A percentile compares a stretch with the other conserved stretches of the same genome.
phyloP scores from a whole-genome alignment of 768 basidiomycete species.

The Tulasnella sp. region DNA sequence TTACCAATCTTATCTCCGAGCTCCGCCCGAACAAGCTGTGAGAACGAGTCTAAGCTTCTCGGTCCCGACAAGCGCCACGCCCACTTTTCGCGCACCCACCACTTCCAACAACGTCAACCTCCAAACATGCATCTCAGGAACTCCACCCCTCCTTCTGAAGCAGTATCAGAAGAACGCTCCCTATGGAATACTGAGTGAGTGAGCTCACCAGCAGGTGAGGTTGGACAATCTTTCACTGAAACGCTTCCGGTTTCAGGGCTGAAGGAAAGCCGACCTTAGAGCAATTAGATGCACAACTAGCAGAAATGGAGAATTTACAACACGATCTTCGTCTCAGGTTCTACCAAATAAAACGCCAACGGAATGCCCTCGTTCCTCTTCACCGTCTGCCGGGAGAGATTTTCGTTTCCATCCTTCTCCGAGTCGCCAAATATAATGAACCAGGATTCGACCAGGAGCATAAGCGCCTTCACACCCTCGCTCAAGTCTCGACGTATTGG shows the following conservation, averaged over 20 bases:
- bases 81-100: no score
- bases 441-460: neutral
- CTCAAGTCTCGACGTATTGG: neutral
- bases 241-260: neutral
- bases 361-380: constrained; percentile 4
- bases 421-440: neutral
- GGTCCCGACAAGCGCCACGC: no score
- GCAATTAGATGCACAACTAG: neutral
- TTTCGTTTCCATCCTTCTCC: constrained; percentile 1
- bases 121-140: no score
- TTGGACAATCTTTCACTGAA: neutral
- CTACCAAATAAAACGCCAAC: neutral
- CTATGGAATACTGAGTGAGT: neutral
- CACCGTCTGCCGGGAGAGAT: constrained; percentile 5
- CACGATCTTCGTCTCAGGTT: neutral
- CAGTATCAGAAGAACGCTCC: neutral
- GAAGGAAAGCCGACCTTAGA: neutral
- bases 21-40: no score
- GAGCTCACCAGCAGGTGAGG: neutral
- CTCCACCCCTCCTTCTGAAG: neutral
- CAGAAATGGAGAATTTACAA: neutral
- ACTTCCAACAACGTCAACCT: no score
- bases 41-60: no score
- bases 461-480: neutral
- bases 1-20: no score